Base-by-base conservation (phyloP, 2,329 filamentous ascomycete species). In the Penicillium occitanis region DNA sequence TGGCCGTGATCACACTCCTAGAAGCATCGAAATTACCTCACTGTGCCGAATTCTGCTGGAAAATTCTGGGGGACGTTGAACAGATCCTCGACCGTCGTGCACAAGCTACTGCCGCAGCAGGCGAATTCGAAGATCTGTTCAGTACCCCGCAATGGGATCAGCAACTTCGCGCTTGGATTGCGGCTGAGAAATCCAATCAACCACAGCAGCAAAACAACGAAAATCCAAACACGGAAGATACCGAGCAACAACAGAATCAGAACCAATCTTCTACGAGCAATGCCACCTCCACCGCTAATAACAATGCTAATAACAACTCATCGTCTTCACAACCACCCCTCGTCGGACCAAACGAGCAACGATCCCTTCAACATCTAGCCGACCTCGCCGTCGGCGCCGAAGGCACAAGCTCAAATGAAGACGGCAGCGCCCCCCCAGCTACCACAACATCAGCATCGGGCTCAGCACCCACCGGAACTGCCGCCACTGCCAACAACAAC, bases 51-150 rank as follows among this genome's bases (percentile, higher is more conserved):
- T 74, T 80, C 62, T 80, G 78, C 68, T 80, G 78, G 77, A 71
- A 74, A 5, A 67, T 73, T 0, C 74, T 89, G n/a, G 77, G 81
- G 33, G 83, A 82, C 61, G 83, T 85, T 3, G 82, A 86, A 62
- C 76, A 79, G 11, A 77, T 84, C 2, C 77, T 85, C 53, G 79
- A 82, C 46, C 75, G 78, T 8, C 81, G 84, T 25, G 79, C 75
- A 25, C 77, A 76, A 68, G 70, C 70, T 35, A 65, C 71, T 10
- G 44, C 70, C 11, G 70, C 73, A 30, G 70, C 70, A 1, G 66
- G 71, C 8, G 78, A 80, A 61, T 80, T 80, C 35, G 73, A 73
- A 2, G 74, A 77, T 58, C 74, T 80, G 28, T 79, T 80, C 66
- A 71, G 73, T 19, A 80, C 78, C 1, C 72, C 73, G 5, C 72